phyloP scores from a whole-genome alignment of 2,329 filamentous ascomycete genomes.

The Neobulgaria alba region DNA sequence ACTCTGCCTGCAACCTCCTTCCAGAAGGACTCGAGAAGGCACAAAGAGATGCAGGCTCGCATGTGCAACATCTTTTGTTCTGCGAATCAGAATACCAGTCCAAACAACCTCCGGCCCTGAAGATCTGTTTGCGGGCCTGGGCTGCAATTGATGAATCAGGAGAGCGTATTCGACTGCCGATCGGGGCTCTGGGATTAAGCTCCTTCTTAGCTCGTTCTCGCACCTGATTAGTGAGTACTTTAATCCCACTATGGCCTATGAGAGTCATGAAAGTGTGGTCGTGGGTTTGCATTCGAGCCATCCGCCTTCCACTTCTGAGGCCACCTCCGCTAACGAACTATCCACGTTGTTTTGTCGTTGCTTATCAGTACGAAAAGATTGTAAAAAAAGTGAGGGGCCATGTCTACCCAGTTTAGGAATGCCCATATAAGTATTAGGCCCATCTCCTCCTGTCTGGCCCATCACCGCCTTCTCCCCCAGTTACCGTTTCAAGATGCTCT shows the following conservation, averaged over 20 bases:
- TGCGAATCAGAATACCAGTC: not conserved
- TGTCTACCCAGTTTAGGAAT: too few relatives aligned
- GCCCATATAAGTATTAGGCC: conserved; percentile 4
- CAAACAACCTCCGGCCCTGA: conserved; percentile 7
- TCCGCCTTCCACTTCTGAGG: conserved; percentile 16
- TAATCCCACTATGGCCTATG: conserved; percentile 12
- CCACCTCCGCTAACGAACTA: conserved; percentile 10
- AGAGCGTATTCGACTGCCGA: conserved; percentile 15
- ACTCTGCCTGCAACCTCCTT: conserved; percentile 2
- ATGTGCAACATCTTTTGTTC: conserved; percentile 11
- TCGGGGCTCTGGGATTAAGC: conserved; percentile 10
- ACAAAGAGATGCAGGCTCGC: conserved; percentile 1
- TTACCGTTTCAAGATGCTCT: not conserved
- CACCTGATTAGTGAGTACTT: conserved; percentile 3
- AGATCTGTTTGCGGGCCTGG: conserved; percentile 6
- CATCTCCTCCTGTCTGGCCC: too few relatives aligned
- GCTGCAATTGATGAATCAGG: not conserved
- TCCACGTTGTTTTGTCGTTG: conserved; percentile 8
- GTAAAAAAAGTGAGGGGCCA: too few relatives aligned
- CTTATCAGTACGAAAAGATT: conserved; percentile 6
- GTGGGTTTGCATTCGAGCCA: not conserved
- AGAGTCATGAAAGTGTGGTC: conserved; percentile 5
- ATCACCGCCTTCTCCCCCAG: not conserved
- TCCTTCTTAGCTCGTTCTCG: conserved; percentile 6
- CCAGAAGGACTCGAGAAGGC: conserved; percentile 7